Conservation (phyloP, 345 rosid species). For the Hevea brasiliensis region DNA sequence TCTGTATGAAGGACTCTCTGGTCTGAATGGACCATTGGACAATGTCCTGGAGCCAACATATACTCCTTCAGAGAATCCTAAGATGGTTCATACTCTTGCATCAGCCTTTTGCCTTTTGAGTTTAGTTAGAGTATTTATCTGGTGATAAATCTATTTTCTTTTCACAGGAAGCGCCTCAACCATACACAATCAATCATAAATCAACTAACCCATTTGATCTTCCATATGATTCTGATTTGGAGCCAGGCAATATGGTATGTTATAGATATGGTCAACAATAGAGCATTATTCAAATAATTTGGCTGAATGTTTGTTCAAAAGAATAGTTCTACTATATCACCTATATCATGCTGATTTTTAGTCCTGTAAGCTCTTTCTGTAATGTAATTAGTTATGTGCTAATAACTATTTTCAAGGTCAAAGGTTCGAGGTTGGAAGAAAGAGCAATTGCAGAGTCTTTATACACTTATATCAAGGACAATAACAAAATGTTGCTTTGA, state of each 20-base stretch:
- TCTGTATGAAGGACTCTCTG: slow-evolving; percentile 28
- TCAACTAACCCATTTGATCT: slow-evolving; percentile 95
- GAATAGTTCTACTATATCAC: neutral
- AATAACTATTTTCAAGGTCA: neutral
- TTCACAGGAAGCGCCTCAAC: slow-evolving; percentile 49
- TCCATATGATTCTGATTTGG: slow-evolving; percentile 65
- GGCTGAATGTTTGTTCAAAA: neutral
- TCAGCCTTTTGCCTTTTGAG: neutral
- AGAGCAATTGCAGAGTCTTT: neutral
- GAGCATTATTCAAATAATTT: neutral
- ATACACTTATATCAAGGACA: neutral
- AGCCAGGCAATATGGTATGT: slow-evolving; percentile 64
- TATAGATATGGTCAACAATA: slow-evolving; percentile 1
- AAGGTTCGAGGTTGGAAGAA: neutral
- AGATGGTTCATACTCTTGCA: slow-evolving; percentile 37
- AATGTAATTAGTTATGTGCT: neutral
- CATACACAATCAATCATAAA: slow-evolving; percentile 40
- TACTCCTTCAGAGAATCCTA: slow-evolving; percentile 37
- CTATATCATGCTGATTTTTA: neutral
- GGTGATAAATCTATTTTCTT: slow-evolving; percentile 11
- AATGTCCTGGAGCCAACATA: slow-evolving; percentile 34
- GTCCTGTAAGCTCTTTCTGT: neutral
- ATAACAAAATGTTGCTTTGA: neutral
- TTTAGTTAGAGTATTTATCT: slow-evolving; percentile 3
- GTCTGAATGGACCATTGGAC: slow-evolving; percentile 32